phyloP scores from a whole-genome alignment of 1,284 basidiomycete genomes.

The Ceratobasidium sp. region DNA sequence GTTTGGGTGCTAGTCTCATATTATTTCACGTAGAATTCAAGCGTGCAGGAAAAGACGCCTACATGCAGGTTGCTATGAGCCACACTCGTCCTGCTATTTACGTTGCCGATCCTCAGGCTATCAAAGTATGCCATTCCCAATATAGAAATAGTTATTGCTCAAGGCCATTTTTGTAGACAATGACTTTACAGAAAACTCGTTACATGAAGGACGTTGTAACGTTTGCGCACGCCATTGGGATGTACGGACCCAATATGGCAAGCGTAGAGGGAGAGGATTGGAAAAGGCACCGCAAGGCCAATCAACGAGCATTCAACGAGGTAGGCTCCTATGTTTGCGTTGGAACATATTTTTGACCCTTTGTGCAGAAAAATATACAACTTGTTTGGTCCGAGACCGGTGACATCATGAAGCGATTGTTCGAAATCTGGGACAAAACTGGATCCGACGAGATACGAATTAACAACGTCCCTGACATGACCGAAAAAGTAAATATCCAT shows the following conservation, averaged over 20 bases:
- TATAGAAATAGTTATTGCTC: not conserved
- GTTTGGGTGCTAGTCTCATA: not conserved
- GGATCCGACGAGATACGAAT: not conserved
- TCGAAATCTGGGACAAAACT: constrained; percentile 7
- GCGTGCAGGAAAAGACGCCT: not conserved
- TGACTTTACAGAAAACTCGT: not conserved
- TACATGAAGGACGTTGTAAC: not conserved
- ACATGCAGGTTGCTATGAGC: constrained; percentile 2
- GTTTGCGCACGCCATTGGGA: not conserved
- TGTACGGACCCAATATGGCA: constrained; percentile 29
- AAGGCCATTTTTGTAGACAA: not conserved
- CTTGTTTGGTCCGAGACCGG: constrained; percentile 16
- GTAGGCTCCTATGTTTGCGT: too few relatives aligned
- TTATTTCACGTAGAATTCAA: not conserved
- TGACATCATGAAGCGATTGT: not conserved
- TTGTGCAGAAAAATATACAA: constrained; percentile 13
- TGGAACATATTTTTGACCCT: not conserved
- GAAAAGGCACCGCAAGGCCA: constrained; percentile 34
- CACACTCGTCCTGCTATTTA: not conserved
- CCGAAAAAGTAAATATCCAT: not conserved
- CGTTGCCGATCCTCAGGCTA: constrained; percentile 13
- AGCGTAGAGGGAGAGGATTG: constrained; percentile 33
- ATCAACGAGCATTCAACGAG: constrained; percentile 34
- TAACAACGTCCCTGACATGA: not conserved
- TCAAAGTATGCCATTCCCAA: not conserved